phyloP scores from a whole-genome alignment of 2,329 filamentous ascomycete genomes.

The Phyllosticta paracitricarpa region DNA sequence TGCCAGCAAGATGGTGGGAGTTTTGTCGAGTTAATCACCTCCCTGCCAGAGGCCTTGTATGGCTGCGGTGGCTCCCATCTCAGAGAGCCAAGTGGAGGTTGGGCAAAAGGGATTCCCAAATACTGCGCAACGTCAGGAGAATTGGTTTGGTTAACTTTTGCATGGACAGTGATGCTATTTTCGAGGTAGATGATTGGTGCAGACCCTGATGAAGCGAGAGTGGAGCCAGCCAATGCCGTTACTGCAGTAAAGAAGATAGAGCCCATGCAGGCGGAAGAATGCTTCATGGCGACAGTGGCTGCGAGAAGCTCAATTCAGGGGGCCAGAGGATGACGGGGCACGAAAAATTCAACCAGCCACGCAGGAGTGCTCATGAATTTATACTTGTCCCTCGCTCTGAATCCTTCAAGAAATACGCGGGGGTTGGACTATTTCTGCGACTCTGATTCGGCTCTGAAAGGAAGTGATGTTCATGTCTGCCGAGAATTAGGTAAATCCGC shows the following conservation, averaged over 20 bases:
- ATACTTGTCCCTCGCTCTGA: background rate
- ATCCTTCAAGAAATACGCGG: background rate
- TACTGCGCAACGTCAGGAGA: slow-evolving; percentile 22
- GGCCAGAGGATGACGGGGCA: background rate
- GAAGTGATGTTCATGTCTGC: background rate
- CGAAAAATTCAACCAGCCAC: background rate
- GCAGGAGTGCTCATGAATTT: background rate
- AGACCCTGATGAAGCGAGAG: background rate
- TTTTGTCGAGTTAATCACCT: slow-evolving; percentile 1
- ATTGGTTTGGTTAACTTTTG: slow-evolving; percentile 16
- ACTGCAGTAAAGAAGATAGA: background rate
- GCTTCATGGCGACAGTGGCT: background rate
- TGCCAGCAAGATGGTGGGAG: slow-evolving; percentile 6
- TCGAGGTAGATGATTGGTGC: background rate
- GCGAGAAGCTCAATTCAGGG: background rate
- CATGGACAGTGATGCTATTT: slow-evolving; percentile 1
- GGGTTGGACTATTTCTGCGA: background rate
- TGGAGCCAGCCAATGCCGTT: background rate
- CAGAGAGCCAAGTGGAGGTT: slow-evolving; percentile 23
- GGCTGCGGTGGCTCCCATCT: slow-evolving; percentile 23
- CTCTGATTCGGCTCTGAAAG: background rate
- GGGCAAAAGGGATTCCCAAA: slow-evolving; percentile 28
- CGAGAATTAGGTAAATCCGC: background rate
- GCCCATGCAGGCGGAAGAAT: background rate
- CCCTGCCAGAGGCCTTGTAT: slow-evolving; percentile 17